Conservation (phyloP, 2,329 filamentous ascomycete species). For the Fusarium nematophilum region DNA sequence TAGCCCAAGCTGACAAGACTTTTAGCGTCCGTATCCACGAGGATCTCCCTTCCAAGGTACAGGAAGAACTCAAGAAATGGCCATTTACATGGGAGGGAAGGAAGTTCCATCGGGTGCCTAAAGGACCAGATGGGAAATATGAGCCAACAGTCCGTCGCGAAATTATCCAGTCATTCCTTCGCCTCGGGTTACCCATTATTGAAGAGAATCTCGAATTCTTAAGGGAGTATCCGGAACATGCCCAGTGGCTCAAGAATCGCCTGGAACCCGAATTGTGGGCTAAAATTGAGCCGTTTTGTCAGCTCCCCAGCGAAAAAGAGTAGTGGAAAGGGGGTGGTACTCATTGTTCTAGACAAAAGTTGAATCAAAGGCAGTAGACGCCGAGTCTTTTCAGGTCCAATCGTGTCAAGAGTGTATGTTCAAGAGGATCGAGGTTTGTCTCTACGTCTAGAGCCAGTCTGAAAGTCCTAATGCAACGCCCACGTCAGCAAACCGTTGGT, state of each 20-base stretch:
- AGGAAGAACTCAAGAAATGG: conserved; percentile 25
- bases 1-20: conserved; percentile 1
- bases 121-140: conserved; percentile 17
- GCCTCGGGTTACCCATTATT: neutral
- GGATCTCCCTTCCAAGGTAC: conserved; percentile 13
- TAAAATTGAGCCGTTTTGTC: conserved; percentile 7
- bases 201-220: conserved; percentile 3
- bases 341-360: neutral
- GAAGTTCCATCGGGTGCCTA: conserved; percentile 7
- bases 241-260: conserved; percentile 15
- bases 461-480: no score
- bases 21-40: conserved; percentile 6
- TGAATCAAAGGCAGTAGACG: neutral
- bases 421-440: no score
- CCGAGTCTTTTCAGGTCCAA: no score
- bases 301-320: neutral
- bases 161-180: conserved; percentile 12
- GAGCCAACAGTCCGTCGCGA: neutral
- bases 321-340: neutral
- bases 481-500: no score
- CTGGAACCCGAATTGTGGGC: conserved; percentile 5
- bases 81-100: conserved; percentile 23
- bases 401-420: no score
- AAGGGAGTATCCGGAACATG: conserved; percentile 19
- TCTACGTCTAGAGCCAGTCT: no score